Conservation (phyloP, 768 basidiomycete species). For the Suillus ampliporus region DNA sequence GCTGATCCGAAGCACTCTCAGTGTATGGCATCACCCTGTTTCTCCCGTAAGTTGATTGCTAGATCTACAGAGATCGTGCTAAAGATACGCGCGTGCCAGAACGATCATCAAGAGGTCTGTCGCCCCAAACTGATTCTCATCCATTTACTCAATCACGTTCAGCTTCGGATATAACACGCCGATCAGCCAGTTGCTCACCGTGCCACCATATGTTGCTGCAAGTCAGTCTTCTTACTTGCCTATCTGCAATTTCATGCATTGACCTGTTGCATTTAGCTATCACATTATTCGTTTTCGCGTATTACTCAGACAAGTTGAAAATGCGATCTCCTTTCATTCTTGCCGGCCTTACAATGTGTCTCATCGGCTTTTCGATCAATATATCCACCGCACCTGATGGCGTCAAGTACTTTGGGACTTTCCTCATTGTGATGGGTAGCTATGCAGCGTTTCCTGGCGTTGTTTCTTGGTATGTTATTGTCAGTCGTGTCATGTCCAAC, state of each 20-base stretch:
- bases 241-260: background rate
- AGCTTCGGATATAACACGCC: slow-evolving; percentile 64
- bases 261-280: slow-evolving; percentile 44
- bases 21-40: slow-evolving; percentile 77
- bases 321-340: slow-evolving; percentile 64
- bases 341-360: slow-evolving; percentile 51
- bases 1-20: slow-evolving; percentile 24
- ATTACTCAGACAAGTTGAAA: slow-evolving; percentile 58
- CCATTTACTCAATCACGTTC: slow-evolving; percentile 8
- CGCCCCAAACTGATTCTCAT: slow-evolving; percentile 5
- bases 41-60: slow-evolving; percentile 56
- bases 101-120: slow-evolving; percentile 16
- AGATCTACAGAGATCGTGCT: background rate
- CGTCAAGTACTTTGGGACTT: slow-evolving; percentile 73
- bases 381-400: slow-evolving; percentile 56
- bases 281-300: slow-evolving; percentile 53
- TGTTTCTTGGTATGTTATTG: slow-evolving; percentile 56
- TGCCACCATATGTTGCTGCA: slow-evolving; percentile 67
- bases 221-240: slow-evolving; percentile 51
- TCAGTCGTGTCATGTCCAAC: background rate
- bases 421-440: slow-evolving; percentile 65
- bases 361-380: slow-evolving; percentile 66
- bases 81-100: slow-evolving; percentile 2
- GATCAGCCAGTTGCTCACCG: slow-evolving; percentile 63
- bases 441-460: slow-evolving; percentile 66